phyloP scores from a whole-genome alignment of 768 basidiomycete species.

The Pleurotus cornucopiae region DNA sequence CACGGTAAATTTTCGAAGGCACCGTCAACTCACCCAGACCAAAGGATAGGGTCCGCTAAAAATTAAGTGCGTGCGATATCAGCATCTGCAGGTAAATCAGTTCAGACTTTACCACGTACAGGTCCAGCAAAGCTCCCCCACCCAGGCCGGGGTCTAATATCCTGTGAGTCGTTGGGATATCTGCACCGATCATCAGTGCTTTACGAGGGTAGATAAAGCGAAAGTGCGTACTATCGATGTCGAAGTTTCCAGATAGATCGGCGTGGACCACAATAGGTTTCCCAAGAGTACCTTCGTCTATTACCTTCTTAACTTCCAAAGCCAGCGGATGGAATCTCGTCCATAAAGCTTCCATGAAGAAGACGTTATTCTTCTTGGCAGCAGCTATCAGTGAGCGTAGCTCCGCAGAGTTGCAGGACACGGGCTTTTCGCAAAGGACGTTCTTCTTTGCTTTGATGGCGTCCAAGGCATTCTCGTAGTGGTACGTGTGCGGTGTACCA shows the following conservation, averaged over 20 bases:
- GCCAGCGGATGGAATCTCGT: slow-evolving; percentile 76
- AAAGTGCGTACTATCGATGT: slow-evolving; percentile 51
- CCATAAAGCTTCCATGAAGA: slow-evolving; percentile 94
- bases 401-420: slow-evolving; percentile 74
- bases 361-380: slow-evolving; percentile 74
- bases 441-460: slow-evolving; percentile 80
- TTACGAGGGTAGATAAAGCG: background rate
- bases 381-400: slow-evolving; percentile 66
- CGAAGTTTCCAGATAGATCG: slow-evolving; percentile 71
- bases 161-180: slow-evolving; percentile 63
- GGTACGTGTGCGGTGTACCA: slow-evolving; percentile 82
- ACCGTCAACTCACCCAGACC: slow-evolving; percentile 54
- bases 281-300: slow-evolving; percentile 62
- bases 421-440: slow-evolving; percentile 87
- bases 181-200: slow-evolving; percentile 27
- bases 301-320: slow-evolving; percentile 58
- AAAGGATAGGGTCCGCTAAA: slow-evolving; percentile 76
- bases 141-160: slow-evolving; percentile 78
- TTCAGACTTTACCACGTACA: slow-evolving; percentile 43
- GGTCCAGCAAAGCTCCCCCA: slow-evolving; percentile 80
- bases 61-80: background rate
- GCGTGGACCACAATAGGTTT: slow-evolving; percentile 65
- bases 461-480: slow-evolving; percentile 73
- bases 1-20: background rate
- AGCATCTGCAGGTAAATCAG: background rate